Conservation (phyloP, 2,329 filamentous ascomycete genomes). For the Atkinsonella texensis region DNA sequence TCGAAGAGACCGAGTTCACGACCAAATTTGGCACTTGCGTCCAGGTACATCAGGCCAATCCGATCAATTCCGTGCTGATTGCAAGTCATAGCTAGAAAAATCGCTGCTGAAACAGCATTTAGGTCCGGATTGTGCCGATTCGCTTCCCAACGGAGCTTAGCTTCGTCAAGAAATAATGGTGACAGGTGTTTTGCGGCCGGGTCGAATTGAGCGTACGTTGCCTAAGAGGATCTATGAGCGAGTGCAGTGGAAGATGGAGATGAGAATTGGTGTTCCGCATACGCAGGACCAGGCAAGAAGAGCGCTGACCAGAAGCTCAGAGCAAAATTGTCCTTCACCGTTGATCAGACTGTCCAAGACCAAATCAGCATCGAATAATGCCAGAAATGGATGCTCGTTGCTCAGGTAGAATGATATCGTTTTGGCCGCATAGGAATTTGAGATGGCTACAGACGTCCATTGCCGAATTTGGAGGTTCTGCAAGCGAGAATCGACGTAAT, state of each 20-base stretch:
- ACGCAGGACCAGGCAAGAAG: slow-evolving; percentile 1
- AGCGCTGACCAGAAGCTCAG: not conserved
- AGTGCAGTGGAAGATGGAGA: not conserved
- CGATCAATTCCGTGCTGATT: not conserved
- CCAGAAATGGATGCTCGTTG: not conserved
- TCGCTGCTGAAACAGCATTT: not conserved
- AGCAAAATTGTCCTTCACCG: not conserved
- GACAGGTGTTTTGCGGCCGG: not conserved
- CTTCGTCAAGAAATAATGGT: not conserved
- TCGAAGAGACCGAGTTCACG: not conserved
- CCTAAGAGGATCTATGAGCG: not conserved
- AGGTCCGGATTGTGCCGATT: not conserved
- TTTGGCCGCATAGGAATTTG: not conserved
- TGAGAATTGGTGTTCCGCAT: not conserved
- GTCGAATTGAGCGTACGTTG: not conserved
- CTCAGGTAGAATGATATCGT: slow-evolving; percentile 1
- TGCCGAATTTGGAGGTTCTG: not conserved
- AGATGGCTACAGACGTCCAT: slow-evolving; percentile 1
- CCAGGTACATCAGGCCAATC: not conserved
- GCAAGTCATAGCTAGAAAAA: not conserved
- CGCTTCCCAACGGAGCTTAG: not conserved
- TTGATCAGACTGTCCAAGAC: not conserved
- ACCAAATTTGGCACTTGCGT: not conserved
- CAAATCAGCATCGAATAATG: not conserved
- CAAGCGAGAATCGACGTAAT: not conserved